phyloP scores from a whole-genome alignment of 345 rosid genomes.

The Lepidium aucheri region DNA sequence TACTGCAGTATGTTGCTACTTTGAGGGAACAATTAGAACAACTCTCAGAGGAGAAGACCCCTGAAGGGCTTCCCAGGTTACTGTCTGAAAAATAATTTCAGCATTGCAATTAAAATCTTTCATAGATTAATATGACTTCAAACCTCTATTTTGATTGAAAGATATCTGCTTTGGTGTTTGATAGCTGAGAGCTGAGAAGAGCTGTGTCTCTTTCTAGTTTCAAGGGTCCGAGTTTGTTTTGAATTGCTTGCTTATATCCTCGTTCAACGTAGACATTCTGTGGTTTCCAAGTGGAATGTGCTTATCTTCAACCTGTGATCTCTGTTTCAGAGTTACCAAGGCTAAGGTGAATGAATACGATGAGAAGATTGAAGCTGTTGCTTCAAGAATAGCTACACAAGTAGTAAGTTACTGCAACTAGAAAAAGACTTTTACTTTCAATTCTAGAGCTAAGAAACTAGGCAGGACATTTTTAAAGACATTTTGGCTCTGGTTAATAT shows the following conservation, averaged over 20 bases:
- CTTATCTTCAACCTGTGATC: not conserved
- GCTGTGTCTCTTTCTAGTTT: not conserved
- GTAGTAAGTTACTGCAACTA: constrained; percentile 31
- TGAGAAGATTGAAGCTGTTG: constrained; percentile 67
- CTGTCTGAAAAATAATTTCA: not conserved
- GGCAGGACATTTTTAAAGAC: not conserved
- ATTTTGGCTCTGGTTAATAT: not conserved
- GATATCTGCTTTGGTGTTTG: too few species aligned
- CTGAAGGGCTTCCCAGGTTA: constrained; percentile 65
- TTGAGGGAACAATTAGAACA: constrained; percentile 67
- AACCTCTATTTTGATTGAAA: not conserved
- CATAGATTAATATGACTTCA: not conserved
- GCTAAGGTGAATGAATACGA: constrained; percentile 68
- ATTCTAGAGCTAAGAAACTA: not conserved
- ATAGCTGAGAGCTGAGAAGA: too few species aligned
- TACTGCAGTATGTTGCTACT: constrained; percentile 73
- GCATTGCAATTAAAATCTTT: not conserved
- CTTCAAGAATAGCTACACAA: constrained; percentile 43
- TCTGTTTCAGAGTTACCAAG: constrained; percentile 47
- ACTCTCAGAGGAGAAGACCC: constrained; percentile 63
- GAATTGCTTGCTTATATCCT: not conserved
- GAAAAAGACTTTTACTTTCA: not conserved
- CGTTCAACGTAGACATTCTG: too few species aligned
- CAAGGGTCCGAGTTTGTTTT: too few species aligned
- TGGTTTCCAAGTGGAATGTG: not conserved